Evolutionary conservation across 768 basidiomycete genomes (phyloP), one percentile per base, ranked within the genome.

Genomic region (Pleurotus platypus): DNA sequence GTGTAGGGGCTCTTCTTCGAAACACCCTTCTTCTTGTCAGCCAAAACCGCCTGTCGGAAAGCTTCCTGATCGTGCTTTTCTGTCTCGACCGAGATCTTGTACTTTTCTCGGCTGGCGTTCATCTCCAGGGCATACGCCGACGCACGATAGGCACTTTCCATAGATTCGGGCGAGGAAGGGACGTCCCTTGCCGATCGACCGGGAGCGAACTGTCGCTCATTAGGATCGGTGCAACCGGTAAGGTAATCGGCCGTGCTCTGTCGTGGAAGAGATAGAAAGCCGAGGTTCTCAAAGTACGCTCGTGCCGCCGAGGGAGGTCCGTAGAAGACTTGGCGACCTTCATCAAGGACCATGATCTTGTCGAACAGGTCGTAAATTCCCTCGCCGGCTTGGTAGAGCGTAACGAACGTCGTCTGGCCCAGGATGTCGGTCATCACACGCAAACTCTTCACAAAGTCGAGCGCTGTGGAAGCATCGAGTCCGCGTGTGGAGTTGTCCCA

Each of bases 221-320:
- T 90, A 0, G 86, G 81, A 64, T 92, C 90, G 2, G 94, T 89
- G 70, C 86, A 88, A 7, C 87, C 87, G 18, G 90, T 90, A 16
- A 94, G 79, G 69, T 90, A 94, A 68, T 94, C 92, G 8, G 92
- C 84, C 13, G 89, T 90, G 62, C 84, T 91, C 70, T 94, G 92
- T 39, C 92, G 85, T 55, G 89, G 87, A 20, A 90, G 82, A n/a
- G 89, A 60, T 39, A 81, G 80, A 70, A 84, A 92, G 12, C 92
- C 91, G 43, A 92, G 72, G 26, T 70, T 69, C 61, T 90, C 82
- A 63, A 97, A 94, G 72, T 95, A 95, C 1, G 73, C 72, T 12
- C 90, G 83, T 13, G 94, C 94, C 58, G 86, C 80, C 5, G 78
- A 73, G 4, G 84, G 80, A 7, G 87, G 83, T 27, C 94, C 94